These are phyloP conservation scores for Neurospora discreta DNA, from an alignment of 495 filamentous ascomycete species.

Conservation along the genomic window DNA sequence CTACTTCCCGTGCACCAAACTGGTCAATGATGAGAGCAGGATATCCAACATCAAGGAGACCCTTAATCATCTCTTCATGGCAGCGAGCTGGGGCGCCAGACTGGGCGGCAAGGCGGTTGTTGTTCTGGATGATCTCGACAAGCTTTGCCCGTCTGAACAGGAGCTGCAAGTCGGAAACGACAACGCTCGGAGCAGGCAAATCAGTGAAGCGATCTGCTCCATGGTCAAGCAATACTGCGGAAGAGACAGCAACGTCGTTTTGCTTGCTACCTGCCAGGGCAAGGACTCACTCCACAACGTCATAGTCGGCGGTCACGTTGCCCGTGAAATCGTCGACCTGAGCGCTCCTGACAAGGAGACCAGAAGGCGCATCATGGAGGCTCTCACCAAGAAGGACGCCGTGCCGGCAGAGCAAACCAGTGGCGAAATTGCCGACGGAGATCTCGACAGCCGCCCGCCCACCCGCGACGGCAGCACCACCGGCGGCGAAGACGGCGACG, in stretches of 20 bases:
- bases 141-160: slow-evolving; percentile 81
- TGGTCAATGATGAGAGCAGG: slow-evolving; percentile 79
- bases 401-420: slow-evolving; percentile 25
- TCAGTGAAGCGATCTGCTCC: slow-evolving; percentile 79
- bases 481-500: slow-evolving; percentile 41
- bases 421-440: slow-evolving; percentile 21
- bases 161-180: slow-evolving; percentile 87
- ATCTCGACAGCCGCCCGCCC: slow-evolving; percentile 36
- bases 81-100: slow-evolving; percentile 78
- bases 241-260: slow-evolving; percentile 61
- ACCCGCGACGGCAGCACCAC: slow-evolving; percentile 39
- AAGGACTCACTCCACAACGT: slow-evolving; percentile 81
- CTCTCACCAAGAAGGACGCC: slow-evolving; percentile 42
- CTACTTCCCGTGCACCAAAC: slow-evolving; percentile 71
- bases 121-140: slow-evolving; percentile 86
- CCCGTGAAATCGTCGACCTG: slow-evolving; percentile 71
- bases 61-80: slow-evolving; percentile 69
- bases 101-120: slow-evolving; percentile 73
- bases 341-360: slow-evolving; percentile 88
- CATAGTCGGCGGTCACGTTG: slow-evolving; percentile 68
- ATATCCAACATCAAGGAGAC: slow-evolving; percentile 86
- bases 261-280: slow-evolving; percentile 83
- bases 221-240: slow-evolving; percentile 72
- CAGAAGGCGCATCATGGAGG: slow-evolving; percentile 70
- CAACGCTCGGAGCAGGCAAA: slow-evolving; percentile 80